A percentile compares a stretch with the other conserved stretches of the same genome.
These are phyloP conservation scores for Phaeotremella skinneri DNA, from an alignment of 768 basidiomycete species.

Conservation along the genomic window DNA sequence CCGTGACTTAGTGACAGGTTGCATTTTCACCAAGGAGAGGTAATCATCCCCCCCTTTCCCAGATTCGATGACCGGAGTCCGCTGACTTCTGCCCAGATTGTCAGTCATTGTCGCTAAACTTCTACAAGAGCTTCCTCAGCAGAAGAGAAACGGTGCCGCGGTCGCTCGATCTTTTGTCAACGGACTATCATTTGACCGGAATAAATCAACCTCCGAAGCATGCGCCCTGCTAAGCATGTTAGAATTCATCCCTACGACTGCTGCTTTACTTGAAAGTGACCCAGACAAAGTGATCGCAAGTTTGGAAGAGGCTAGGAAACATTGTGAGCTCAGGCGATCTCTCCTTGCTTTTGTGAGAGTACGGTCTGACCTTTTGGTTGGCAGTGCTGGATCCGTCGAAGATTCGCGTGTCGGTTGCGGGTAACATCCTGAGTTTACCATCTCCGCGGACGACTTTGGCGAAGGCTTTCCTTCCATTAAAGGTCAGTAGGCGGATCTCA, in stretches of 20 bases:
- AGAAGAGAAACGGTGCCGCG: slow-evolving; percentile 82
- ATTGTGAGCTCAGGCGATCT: too few relatives aligned
- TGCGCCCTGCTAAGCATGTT: slow-evolving; percentile 68
- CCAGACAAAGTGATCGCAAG: slow-evolving; percentile 71
- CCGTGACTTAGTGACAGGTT: slow-evolving; percentile 40
- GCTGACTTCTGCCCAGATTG: slow-evolving; percentile 57
- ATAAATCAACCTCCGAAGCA: slow-evolving; percentile 65
- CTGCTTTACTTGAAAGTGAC: slow-evolving; percentile 66
- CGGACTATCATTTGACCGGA: slow-evolving; percentile 65
- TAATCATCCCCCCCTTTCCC: slow-evolving; percentile 11
- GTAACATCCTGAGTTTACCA: slow-evolving; percentile 68
- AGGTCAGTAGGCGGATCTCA: slow-evolving; percentile 54
- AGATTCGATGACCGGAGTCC: not conserved
- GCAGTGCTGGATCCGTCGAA: slow-evolving; percentile 79
- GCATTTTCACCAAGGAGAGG: slow-evolving; percentile 45
- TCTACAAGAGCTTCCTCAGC: slow-evolving; percentile 81
- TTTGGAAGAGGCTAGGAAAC: slow-evolving; percentile 69
- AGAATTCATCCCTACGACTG: slow-evolving; percentile 74
- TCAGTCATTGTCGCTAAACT: slow-evolving; percentile 82
- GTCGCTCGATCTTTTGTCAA: slow-evolving; percentile 72
- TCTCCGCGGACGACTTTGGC: slow-evolving; percentile 73
- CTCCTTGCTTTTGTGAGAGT: not conserved
- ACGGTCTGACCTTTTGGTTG: not conserved
- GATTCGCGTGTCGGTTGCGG: slow-evolving; percentile 85
- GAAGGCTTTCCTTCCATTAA: slow-evolving; percentile 66